Evolutionary conservation across 768 basidiomycete species (phyloP), one percentile per base, ranked within the genome.

Genomic region (Boletales sp.): DNA sequence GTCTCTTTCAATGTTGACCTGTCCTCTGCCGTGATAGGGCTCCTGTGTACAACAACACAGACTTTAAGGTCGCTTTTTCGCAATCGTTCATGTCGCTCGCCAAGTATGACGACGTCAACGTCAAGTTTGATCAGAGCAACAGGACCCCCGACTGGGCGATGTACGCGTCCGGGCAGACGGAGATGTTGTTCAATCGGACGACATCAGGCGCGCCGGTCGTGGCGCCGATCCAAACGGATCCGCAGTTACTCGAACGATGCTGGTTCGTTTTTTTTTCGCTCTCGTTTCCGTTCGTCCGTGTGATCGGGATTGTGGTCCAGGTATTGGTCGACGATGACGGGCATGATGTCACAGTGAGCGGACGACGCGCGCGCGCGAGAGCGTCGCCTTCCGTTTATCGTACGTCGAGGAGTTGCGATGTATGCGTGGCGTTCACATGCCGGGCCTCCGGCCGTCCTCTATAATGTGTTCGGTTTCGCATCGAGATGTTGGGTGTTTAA

Each of bases 51-150:
- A 65, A 72, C 13, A 45, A 57, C 34, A 5, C 68, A 0, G 58
- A 60, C 6, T 69, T 71, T 57, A 51, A 59, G 36, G 51, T 54
- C 0, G 60, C 67, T 0, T 70, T 70, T 44, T 49, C 54, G 1
- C 48, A 64, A 18, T 54, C 57, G 1, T 68, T 70, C 49, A 55
- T 66, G 42, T 57, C 64, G 4, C 33, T 63, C 19, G 57, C 46
- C 10, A 60, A 45, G 41, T 49, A 50, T 41, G 30, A 60, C 28
- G 58, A 70, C 45, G 54, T 59, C 38, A 64, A 67, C 44, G 12
- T 3, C 1, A 62, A 53, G 17, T 46, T 57, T 4, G 55, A 62
- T 18, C 49, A 44, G 3, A 40, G 15, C 3, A 53, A 57, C 25
- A 53, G 63, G 43, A 57, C 61, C 11, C 60, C 60, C 0, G 0